Evolutionary conservation across 2,329 filamentous ascomycete genomes (phyloP), one percentile per base, ranked within the genome.

Genomic region (Tolypocladium album): DNA sequence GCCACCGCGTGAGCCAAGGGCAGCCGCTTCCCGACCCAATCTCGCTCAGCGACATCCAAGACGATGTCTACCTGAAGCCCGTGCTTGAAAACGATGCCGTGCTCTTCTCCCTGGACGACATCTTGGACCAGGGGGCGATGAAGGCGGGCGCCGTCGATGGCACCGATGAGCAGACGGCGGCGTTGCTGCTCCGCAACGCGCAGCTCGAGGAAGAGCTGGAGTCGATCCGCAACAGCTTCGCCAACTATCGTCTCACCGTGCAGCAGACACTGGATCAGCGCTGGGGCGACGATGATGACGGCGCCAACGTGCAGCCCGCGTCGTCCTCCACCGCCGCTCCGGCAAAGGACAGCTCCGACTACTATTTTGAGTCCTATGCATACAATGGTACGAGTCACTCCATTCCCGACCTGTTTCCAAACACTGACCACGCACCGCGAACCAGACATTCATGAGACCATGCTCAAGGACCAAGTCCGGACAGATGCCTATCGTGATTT

Each of bases 401-500:
- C n/a, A 4, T 31, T 24, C 8, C 38, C 11, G 36, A 15, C 17
- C 31, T n/a, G 20, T 15, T 20, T 3, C 20, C 56, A 47, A 20
- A 55, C 17, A 38, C 62, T 65, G 47, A 47, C 9, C 0, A 12
- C 15, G 20, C 3, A 42, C 47, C 24, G 20, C 27, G 24, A 15
- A 17, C 9, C 38, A 89, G 90, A 91, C 60, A 97, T 97, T 60
- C 92, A 97, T 72, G 91, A 96, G 71, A 92, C 89, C 9, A 97
- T 97, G 92, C 82, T 97, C 63, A 96, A 96, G 72, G 92, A 97
- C 69, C 80, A 84, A 0, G 82, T 96, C 47, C 88, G 92, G 58
- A 97, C 92, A 13, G 89, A 96, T 68, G 88, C 90, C 3, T 97
- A 97, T 75, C 86, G 92, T 55, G 92, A 97, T 75, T 96, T 97